Base-by-base conservation (phyloP, 2,329 filamentous ascomycete species). In the Colletotrichum chrysophilum region DNA sequence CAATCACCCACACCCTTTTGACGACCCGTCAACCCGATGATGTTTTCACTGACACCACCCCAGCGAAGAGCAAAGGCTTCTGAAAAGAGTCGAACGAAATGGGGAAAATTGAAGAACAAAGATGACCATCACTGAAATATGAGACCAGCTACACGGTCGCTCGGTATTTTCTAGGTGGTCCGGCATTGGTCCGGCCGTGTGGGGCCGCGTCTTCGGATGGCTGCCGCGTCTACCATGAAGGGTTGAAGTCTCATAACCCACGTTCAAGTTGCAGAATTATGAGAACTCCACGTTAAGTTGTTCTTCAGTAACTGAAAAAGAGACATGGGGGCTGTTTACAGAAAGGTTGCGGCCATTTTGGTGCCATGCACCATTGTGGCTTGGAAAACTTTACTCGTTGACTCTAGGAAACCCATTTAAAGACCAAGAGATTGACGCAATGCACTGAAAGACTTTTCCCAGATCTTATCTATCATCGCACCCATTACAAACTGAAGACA, bases 1-100 rank as follows among this genome's bases (percentile, higher is more conserved):
- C 76, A 77, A 77, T 77, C 72, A 55, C n/a, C 5, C 58, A 14
- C 36, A 32, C 21, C 56, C 13, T 9, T 10, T 34, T n/a, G 9
- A 48, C 24, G 5, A 43, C 43, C 3, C 36, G 12, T n/a, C 32
- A 38, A 52, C 43, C 34, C 32, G 26, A 13, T 12, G 43, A 55
- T 28, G 43, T 0, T 21, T 52, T 52, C 43, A 52, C n/a, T 3
- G 2, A 21, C 6, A n/a, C 38, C 38, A 43, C 18, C 38, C 9
- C 18, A 48, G 38, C 38, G 9, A 9, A 7, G 10, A 21, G n/a
- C 4, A 52, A 52, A 13, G 14, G 24, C 13, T 58, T 58, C 55
- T 28, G 12, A 28, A 3, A 21, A 52, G n/a, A 21, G 0, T 52
- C 43, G 6, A 52, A 52, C 0, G 18, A 52, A 48, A 21, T 0